A percentile compares a stretch with the other conserved stretches of the same genome.
Conservation (phyloP, 352 stramenopile species). For the Pythium chondricola region DNA sequence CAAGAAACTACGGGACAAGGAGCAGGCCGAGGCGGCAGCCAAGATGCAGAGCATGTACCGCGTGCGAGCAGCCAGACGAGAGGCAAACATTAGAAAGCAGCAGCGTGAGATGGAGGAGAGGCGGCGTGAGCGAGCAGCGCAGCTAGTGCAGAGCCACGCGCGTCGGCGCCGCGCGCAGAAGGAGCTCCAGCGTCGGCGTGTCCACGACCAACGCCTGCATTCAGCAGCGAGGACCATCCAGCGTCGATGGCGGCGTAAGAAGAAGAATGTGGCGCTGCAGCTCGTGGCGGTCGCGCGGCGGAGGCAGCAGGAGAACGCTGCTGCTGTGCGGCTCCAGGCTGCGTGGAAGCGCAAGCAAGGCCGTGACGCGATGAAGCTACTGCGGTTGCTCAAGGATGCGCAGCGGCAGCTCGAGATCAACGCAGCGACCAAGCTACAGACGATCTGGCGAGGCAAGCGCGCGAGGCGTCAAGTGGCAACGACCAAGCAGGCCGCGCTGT, state of each 20-base stretch:
- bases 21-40: constrained; percentile 42
- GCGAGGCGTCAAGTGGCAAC: constrained; percentile 22
- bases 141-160: constrained; percentile 34
- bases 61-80: constrained; percentile 33
- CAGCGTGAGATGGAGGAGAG: constrained; percentile 21
- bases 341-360: constrained; percentile 58
- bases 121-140: constrained; percentile 36
- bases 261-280: constrained; percentile 32
- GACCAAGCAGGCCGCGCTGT: constrained; percentile 27
- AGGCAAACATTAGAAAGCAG: constrained; percentile 30
- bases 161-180: constrained; percentile 30
- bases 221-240: constrained; percentile 39
- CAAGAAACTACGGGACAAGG: constrained; percentile 22
- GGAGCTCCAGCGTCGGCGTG: constrained; percentile 25
- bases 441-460: constrained; percentile 34
- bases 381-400: constrained; percentile 33
- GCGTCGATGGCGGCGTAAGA: constrained; percentile 43
- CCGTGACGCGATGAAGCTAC: constrained; percentile 25
- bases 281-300: constrained; percentile 29
- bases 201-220: constrained; percentile 21
- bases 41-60: constrained; percentile 58
- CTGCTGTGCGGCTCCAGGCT: constrained; percentile 44
- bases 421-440: constrained; percentile 41
- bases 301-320: constrained; percentile 31
- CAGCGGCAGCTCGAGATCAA: constrained; percentile 26